A percentile compares a stretch with the other conserved stretches of the same genome.
Conservation (phyloP, 2,329 filamentous ascomycete genomes). For the Ophiosphaerella herpotricha region DNA sequence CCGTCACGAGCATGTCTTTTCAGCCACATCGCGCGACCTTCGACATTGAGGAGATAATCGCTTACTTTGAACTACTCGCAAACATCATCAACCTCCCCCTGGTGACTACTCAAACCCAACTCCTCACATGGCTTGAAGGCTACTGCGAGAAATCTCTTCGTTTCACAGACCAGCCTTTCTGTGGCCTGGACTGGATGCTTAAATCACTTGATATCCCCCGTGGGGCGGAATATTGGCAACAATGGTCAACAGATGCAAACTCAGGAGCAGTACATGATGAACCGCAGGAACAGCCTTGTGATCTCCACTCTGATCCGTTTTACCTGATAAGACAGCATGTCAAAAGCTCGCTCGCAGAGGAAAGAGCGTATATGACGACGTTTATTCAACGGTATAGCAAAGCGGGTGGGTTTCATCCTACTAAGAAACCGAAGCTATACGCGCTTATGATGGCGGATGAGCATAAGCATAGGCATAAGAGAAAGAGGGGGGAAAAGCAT, state of each 20-base stretch:
- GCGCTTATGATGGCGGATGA: conserved; percentile 1
- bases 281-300: no score
- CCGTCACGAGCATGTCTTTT: background rate
- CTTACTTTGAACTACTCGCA: conserved; percentile 7
- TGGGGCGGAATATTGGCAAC: no score
- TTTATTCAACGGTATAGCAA: conserved; percentile 12
- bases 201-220: no score
- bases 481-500: background rate
- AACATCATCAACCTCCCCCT: background rate
- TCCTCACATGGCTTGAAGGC: background rate
- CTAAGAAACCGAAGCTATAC: conserved; percentile 1
- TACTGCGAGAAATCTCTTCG: background rate
- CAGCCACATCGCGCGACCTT: conserved; percentile 5
- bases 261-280: no score
- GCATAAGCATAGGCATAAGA: background rate
- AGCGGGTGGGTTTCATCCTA: conserved; percentile 8
- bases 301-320: background rate
- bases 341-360: background rate
- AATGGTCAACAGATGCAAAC: no score
- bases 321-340: background rate
- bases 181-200: no score
- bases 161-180: background rate
- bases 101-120: background rate
- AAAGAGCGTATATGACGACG: conserved; percentile 6
- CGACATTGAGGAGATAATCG: background rate